These are phyloP conservation scores for Nymphaea colorata DNA, from an alignment of 164 flowering plant species.

Conservation along the genomic window DNA sequence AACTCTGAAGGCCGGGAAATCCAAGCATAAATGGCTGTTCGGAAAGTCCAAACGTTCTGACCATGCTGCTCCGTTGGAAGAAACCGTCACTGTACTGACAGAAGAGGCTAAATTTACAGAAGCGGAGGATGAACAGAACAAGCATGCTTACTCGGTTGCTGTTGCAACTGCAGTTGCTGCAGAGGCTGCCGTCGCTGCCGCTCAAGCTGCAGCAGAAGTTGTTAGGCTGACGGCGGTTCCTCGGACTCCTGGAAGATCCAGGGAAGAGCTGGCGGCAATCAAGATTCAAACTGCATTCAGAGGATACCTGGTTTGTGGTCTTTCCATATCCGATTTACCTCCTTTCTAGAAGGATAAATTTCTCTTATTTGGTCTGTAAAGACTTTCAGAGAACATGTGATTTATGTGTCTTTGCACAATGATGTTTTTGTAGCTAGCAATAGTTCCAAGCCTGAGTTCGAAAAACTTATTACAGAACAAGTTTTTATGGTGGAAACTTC, in stretches of 20 bases:
- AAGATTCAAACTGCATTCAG: conserved; percentile 79
- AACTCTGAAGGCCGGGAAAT: conserved; percentile 13
- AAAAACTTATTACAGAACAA: too few species aligned
- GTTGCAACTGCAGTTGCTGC: conserved; percentile 23
- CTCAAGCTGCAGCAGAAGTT: conserved; percentile 31
- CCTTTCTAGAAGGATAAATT: background rate
- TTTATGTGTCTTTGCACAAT: too few species aligned
- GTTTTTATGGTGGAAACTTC: too few species aligned
- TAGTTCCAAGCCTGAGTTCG: too few species aligned
- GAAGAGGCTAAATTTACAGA: conserved; percentile 31
- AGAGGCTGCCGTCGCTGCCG: conserved; percentile 26
- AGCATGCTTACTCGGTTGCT: conserved; percentile 20
- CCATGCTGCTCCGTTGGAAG: conserved; percentile 1
- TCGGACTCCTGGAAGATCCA: conserved; percentile 30
- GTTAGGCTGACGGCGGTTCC: conserved; percentile 19
- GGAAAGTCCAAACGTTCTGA: conserved; percentile 21
- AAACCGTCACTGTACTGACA: conserved; percentile 9
- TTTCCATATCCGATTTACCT: conserved; percentile 2
- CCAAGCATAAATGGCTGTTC: conserved; percentile 41
- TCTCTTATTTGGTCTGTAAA: background rate
- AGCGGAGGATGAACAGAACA: conserved; percentile 26
- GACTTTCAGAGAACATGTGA: background rate
- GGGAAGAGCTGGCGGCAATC: conserved; percentile 66
- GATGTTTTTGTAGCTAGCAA: too few species aligned
- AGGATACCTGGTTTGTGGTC: conserved; percentile 49